Evolutionary conservation across 345 rosid species (phyloP).

Genomic region (Citrus trifoliata): DNA sequence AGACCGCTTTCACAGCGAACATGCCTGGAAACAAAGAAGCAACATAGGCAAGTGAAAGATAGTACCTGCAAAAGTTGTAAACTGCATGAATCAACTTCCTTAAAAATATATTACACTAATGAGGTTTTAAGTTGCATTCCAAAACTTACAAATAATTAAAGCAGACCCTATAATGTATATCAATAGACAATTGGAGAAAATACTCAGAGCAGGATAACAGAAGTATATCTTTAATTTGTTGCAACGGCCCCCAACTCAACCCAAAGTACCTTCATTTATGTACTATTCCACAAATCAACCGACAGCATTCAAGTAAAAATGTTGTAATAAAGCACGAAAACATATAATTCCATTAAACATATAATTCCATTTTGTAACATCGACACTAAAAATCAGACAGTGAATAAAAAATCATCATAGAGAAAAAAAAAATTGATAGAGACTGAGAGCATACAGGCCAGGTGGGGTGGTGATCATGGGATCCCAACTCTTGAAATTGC

Average conservation of each 20-base stretch:
- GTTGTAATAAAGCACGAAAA: not conserved
- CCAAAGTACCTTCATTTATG: not conserved
- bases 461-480: slow-evolving; percentile 99
- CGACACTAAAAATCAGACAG: not conserved
- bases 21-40: slow-evolving; percentile 70
- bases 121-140: not conserved
- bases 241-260: not conserved
- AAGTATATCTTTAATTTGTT: too few relatives aligned
- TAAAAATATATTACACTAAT: not conserved
- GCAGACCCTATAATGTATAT: not conserved
- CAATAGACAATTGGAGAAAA: not conserved
- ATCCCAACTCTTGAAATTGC: slow-evolving; percentile 83
- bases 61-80: slow-evolving; percentile 66
- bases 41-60: slow-evolving; percentile 76
- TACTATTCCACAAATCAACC: not conserved
- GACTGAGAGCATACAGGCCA: slow-evolving; percentile 59
- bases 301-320: not conserved
- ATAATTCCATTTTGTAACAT: not conserved
- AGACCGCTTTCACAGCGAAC: slow-evolving; percentile 24
- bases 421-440: not conserved
- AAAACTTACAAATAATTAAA: not conserved
- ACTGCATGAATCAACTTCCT: slow-evolving; percentile 23
- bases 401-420: not conserved
- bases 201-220: too few relatives aligned
- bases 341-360: not conserved